Base-by-base conservation (phyloP, 2,329 filamentous ascomycete genomes). In the Colletotrichum zoysiae region DNA sequence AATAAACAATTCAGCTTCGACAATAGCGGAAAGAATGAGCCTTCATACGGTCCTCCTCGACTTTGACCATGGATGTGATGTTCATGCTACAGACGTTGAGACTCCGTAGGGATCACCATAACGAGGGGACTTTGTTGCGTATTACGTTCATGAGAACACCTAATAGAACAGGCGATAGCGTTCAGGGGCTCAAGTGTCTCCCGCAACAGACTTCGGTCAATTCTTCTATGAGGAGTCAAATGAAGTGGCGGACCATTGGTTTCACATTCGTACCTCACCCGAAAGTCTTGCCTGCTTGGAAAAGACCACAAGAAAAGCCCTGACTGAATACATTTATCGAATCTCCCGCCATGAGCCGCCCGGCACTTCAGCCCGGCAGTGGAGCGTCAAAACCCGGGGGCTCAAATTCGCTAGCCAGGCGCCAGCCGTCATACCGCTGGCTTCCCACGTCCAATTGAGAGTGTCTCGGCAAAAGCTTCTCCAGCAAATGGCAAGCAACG, bases 391-490 rank as follows among this genome's bases (percentile, higher is more conserved):
- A 14, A 3, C 2, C 12, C 5, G 18, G 18, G 26, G 12, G 6
- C 23, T 48, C 26, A 5, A 44, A 35, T 30, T 18, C n/a, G 40
- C 42, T 35, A 30, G 42, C 26, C 3, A 5, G 26, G 4, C 0
- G 5, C 35, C 20, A 16, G 14, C 20, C 55, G 38, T 33, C 30
- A 38, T 11, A 1, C 12, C 20, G 9, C 35, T 1, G 11, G n/a
- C 14, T 20, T 44, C 11, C 2, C 16, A 9, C 16, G 5, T 48
- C 20, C 26, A 42, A 23, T 5, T 7, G 18, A 16, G 16, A 20
- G 0, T 6, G 40, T 12, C 30, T 50, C 33, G 59, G 44, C 18
- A 62, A 62, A 40, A 62, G 59, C 46, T 62, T 62, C 33, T 62
- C 33, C 40, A 8, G n/a, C 14, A 33, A 14, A 18, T 7, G 9